phyloP scores from a whole-genome alignment of 805 yeast species.

The Candida germanica region DNA sequence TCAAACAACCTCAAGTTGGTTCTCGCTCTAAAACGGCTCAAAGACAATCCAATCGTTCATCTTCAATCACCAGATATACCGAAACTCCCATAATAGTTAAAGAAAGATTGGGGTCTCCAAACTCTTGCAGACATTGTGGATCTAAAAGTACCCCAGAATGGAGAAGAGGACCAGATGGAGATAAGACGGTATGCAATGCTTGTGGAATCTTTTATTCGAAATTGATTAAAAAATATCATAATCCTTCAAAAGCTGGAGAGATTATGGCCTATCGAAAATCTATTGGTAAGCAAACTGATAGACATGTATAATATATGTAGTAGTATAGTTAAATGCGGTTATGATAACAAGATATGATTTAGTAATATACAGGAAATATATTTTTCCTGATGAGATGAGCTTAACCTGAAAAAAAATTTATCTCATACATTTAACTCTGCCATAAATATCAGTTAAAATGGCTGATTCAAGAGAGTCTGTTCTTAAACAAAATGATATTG shows the following conservation, averaged over 20 bases:
- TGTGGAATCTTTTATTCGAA: slow-evolving; percentile 81
- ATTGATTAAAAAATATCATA: slow-evolving; percentile 48
- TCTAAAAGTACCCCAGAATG: slow-evolving; percentile 83
- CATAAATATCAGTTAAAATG: slow-evolving; percentile 2
- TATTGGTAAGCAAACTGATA: slow-evolving; percentile 14
- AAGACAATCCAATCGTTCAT: background rate
- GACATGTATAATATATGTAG: slow-evolving; percentile 16
- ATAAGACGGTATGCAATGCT: slow-evolving; percentile 83
- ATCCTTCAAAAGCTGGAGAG: slow-evolving; percentile 34
- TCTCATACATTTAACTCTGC: no score
- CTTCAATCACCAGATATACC: background rate
- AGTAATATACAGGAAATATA: slow-evolving; percentile 9
- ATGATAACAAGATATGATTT: no score
- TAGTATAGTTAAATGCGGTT: no score
- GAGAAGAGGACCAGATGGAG: slow-evolving; percentile 87
- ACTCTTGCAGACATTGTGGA: slow-evolving; percentile 57
- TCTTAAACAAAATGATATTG: slow-evolving; percentile 38
- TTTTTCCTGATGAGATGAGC: slow-evolving; percentile 2
- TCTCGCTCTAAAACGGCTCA: no score
- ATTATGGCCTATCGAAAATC: slow-evolving; percentile 25
- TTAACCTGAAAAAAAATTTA: slow-evolving; percentile 2
- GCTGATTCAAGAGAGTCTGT: slow-evolving; percentile 7
- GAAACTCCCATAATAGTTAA: no score
- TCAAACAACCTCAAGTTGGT: no score
- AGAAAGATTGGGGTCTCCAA: background rate